These are phyloP conservation scores for Chlamydomonas sp. DNA, from an alignment of 139 green algal genomes.

Conservation along the genomic window DNA sequence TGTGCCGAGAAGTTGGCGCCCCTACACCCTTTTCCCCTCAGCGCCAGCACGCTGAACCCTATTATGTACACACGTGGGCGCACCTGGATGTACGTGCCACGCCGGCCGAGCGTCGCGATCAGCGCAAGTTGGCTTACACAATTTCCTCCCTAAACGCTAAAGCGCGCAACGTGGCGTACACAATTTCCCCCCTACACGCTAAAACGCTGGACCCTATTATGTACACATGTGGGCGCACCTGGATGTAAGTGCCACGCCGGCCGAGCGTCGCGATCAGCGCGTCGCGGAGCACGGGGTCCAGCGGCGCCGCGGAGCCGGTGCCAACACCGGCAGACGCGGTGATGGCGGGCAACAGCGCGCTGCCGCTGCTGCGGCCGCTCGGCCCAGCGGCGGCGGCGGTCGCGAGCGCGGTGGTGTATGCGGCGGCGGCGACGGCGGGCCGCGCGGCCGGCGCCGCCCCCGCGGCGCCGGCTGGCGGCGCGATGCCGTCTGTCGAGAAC, in stretches of 20 bases:
- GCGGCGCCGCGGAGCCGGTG: background rate
- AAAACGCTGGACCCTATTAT: background rate
- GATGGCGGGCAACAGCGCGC: too few relatives aligned
- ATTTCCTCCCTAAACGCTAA: too few relatives aligned
- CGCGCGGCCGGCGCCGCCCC: background rate
- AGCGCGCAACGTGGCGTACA: too few relatives aligned
- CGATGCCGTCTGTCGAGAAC: slow-evolving; percentile 43
- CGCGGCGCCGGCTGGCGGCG: background rate
- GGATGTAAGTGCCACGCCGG: slow-evolving; percentile 1
- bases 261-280: slow-evolving; percentile 52
- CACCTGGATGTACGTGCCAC: too few relatives aligned
- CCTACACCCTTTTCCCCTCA: too few relatives aligned
- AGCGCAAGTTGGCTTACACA: too few relatives aligned
- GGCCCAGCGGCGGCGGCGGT: background rate
- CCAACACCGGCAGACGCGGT: background rate
- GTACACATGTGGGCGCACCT: background rate
- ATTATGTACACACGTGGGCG: too few relatives aligned
- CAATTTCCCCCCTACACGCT: too few relatives aligned
- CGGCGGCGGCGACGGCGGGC: background rate
- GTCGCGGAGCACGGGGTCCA: slow-evolving; percentile 46
- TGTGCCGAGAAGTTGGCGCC: too few relatives aligned
- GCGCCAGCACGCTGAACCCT: background rate
- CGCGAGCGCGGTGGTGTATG: background rate
- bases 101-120: too few relatives aligned
- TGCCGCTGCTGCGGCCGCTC: too few relatives aligned